These are phyloP conservation scores for Domatiomyces globalis DNA, from an alignment of 2,329 filamentous ascomycete genomes.

Conservation along the genomic window DNA sequence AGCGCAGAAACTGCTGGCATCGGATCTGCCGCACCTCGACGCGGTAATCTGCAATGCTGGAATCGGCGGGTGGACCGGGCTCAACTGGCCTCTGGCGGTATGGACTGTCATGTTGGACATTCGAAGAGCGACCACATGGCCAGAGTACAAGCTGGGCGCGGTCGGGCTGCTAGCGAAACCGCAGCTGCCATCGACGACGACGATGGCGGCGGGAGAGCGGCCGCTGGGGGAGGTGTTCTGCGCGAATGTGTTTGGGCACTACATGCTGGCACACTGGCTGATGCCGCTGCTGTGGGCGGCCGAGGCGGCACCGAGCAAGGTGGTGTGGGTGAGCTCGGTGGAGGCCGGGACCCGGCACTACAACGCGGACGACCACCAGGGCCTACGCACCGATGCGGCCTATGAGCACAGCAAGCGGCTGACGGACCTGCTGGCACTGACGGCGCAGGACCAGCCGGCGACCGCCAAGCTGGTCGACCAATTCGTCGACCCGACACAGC, in stretches of 20 bases:
- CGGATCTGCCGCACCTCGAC: constrained; percentile 55
- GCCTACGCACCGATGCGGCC: constrained; percentile 44
- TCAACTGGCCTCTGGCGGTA: constrained; percentile 52
- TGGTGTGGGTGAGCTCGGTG: constrained; percentile 79
- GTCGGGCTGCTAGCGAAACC: constrained; percentile 40
- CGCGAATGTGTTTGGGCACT: constrained; percentile 91
- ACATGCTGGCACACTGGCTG: constrained; percentile 70
- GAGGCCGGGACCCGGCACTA: constrained; percentile 51
- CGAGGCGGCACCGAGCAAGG: constrained; percentile 42
- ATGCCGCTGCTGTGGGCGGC: constrained; percentile 53
- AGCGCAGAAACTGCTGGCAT: constrained; percentile 34
- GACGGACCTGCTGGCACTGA: constrained; percentile 70
- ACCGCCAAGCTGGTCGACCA: constrained; percentile 41
- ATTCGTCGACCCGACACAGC: constrained; percentile 38
- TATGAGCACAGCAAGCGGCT: constrained; percentile 84
- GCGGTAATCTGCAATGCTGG: constrained; percentile 75
- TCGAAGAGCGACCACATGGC: constrained; percentile 58
- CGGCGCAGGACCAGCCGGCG: constrained; percentile 45
- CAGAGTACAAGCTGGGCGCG: constrained; percentile 56
- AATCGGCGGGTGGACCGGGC: constrained; percentile 69
- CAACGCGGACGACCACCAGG: constrained; percentile 60
- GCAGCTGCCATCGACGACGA: constrained; percentile 29
- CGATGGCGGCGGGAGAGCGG: constrained; percentile 1
- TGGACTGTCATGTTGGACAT: constrained; percentile 47
- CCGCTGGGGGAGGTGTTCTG: constrained; percentile 67